phyloP scores from a whole-genome alignment of 1,139 yeast species.

The Sugiyamaella xylanicola region DNA sequence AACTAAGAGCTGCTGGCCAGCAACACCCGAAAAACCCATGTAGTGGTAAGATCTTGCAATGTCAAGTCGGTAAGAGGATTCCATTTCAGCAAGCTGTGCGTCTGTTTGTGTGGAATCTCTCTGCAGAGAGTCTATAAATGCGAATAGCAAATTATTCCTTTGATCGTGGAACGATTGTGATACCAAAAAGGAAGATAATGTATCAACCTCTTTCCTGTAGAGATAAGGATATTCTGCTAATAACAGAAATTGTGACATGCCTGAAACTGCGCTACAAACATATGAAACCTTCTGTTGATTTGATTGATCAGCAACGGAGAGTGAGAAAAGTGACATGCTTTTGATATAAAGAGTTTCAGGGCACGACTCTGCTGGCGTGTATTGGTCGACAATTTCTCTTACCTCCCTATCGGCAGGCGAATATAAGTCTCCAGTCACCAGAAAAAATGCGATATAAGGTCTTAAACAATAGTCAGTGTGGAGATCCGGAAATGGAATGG shows the following conservation, averaged over 20 bases:
- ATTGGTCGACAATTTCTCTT: background rate
- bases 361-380: background rate
- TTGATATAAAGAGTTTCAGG: conserved; percentile 11
- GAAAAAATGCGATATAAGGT: conserved; percentile 7
- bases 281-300: conserved; percentile 8
- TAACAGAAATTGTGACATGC: conserved; percentile 1
- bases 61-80: background rate
- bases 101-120: background rate
- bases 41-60: conserved; percentile 17
- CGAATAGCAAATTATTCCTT: background rate
- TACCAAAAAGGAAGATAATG: conserved; percentile 13
- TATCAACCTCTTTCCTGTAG: conserved; percentile 8
- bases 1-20: conserved; percentile 3
- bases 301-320: conserved; percentile 1
- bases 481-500: background rate
- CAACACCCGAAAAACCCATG: conserved; percentile 7
- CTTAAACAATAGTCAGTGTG: background rate
- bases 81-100: background rate
- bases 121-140: conserved; percentile 2
- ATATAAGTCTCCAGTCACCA: background rate
- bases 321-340: conserved; percentile 14
- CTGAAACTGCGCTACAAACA: conserved; percentile 6
- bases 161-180: conserved; percentile 8
- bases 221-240: background rate
- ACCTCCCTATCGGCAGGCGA: background rate